Conservation (phyloP, 805 yeast genomes). For the Torulaspora indica region DNA sequence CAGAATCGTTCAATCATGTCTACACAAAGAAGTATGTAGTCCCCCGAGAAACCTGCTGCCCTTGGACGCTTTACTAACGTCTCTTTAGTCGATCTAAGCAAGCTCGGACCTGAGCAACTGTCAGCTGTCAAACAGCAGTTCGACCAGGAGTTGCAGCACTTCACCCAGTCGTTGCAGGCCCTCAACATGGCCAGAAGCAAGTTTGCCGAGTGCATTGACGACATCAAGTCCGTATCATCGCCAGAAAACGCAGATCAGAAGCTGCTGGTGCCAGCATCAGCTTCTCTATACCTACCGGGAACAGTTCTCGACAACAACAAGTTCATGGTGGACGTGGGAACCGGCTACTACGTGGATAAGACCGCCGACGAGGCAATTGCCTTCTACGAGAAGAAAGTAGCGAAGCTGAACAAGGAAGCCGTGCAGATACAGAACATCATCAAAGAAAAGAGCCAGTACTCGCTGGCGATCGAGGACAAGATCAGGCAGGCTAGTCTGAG, state of each 20-base stretch:
- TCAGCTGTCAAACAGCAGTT: conserved; percentile 76
- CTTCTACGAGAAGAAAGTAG: conserved; percentile 70
- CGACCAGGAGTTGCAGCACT: conserved; percentile 80
- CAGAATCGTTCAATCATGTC: conserved; percentile 19
- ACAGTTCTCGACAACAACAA: conserved; percentile 56
- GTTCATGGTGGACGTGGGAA: conserved; percentile 90
- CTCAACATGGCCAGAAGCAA: conserved; percentile 75
- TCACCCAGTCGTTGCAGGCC: conserved; percentile 78
- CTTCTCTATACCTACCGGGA: conserved; percentile 89
- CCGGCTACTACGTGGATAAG: conserved; percentile 92
- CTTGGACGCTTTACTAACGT: conserved; percentile 1
- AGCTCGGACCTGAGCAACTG: conserved; percentile 78
- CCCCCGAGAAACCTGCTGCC: neutral
- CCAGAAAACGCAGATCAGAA: conserved; percentile 44
- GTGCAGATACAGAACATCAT: conserved; percentile 70
- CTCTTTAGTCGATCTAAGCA: conserved; percentile 54
- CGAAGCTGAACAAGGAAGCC: conserved; percentile 67
- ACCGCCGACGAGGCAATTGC: conserved; percentile 55
- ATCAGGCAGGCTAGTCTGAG: conserved; percentile 29
- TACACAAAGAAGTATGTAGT: conserved; percentile 29
- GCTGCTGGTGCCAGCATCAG: conserved; percentile 79
- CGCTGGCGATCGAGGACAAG: conserved; percentile 32
- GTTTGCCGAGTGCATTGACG: conserved; percentile 72
- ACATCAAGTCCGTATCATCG: conserved; percentile 52
- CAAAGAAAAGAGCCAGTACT: conserved; percentile 58